phyloP scores from a whole-genome alignment of 768 basidiomycete genomes.

The Dacryopinax primogenitus region DNA sequence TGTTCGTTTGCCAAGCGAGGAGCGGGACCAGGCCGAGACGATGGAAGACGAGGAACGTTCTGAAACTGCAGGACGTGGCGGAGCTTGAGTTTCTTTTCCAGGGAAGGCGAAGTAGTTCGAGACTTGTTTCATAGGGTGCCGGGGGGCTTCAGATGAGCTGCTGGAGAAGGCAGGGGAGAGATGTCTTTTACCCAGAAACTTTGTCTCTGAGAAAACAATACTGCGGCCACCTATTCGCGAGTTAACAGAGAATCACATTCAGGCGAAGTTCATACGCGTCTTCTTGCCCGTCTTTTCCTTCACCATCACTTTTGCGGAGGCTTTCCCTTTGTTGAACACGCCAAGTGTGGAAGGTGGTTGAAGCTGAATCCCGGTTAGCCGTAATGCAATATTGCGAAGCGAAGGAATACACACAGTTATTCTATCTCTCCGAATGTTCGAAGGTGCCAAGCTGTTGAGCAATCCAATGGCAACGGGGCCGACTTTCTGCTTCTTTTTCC shows the following conservation, averaged over 20 bases:
- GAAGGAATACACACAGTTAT: neutral
- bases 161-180: neutral
- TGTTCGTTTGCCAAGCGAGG: neutral
- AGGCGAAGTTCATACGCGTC: neutral
- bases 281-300: neutral
- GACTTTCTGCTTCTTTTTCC: conserved; percentile 1
- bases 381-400: neutral
- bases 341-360: neutral
- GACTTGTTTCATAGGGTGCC: neutral
- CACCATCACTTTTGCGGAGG: neutral
- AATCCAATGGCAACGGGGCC: neutral
- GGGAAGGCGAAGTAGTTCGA: neutral
- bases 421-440: neutral
- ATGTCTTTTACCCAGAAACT: neutral
- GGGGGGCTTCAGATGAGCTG: neutral
- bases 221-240: neutral
- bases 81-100: neutral
- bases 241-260: neutral
- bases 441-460: neutral
- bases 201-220: neutral
- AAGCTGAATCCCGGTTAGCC: neutral
- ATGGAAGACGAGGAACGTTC: neutral
- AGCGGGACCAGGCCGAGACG: neutral
- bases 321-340: conserved; percentile 4
- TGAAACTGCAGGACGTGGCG: neutral